phyloP scores from a whole-genome alignment of 306 rosid genomes.

The Quercus robur region DNA sequence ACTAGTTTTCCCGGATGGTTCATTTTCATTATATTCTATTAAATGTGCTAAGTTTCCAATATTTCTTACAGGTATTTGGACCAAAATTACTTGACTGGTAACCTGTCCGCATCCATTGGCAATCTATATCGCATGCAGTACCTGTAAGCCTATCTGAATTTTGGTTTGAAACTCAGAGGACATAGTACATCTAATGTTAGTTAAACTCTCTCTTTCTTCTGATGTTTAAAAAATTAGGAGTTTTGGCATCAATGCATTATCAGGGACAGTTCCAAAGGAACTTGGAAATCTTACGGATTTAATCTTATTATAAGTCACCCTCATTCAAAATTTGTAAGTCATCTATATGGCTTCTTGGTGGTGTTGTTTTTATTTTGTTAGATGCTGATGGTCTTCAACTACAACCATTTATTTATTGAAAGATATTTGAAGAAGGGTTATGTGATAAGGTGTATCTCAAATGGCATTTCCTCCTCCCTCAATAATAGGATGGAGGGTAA shows the following conservation, averaged over 20 bases:
- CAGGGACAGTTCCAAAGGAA: slow-evolving; percentile 76
- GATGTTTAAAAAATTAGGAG: slow-evolving; percentile 28
- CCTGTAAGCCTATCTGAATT: slow-evolving; percentile 42
- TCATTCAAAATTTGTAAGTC: too few species aligned
- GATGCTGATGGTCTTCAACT: neutral
- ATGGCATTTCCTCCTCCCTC: too few species aligned
- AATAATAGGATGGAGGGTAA: too few species aligned
- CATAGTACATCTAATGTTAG: neutral
- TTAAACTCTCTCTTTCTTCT: neutral
- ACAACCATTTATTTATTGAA: neutral
- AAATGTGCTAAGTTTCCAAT: neutral
- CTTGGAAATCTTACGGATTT: slow-evolving; percentile 38
- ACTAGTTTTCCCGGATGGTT: neutral
- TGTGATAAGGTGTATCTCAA: too few species aligned
- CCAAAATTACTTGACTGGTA: slow-evolving; percentile 66
- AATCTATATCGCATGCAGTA: slow-evolving; percentile 63
- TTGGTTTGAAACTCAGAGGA: neutral
- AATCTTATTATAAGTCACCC: too few species aligned
- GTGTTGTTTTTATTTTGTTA: neutral
- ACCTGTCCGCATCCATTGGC: slow-evolving; percentile 59
- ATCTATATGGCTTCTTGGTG: too few species aligned
- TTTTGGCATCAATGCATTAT: slow-evolving; percentile 55
- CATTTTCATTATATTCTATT: neutral
- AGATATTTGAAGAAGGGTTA: neutral
- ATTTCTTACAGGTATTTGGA: slow-evolving; percentile 44